Evolutionary conservation across 768 basidiomycete genomes (phyloP), one percentile per base, ranked within the genome.

Genomic region (Leccinum arenicola): DNA sequence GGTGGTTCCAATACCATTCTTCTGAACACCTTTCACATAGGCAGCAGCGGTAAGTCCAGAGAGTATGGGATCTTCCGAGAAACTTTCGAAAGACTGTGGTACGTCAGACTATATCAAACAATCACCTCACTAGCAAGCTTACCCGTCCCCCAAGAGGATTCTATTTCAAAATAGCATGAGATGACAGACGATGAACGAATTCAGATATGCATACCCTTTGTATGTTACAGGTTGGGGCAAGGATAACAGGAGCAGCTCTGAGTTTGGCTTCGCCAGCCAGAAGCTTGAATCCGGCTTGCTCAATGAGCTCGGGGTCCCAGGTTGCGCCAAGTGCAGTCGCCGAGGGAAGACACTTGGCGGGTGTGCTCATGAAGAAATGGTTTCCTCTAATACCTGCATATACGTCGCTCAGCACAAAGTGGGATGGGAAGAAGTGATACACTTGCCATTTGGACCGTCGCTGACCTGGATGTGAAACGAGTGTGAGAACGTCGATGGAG

Each of bases 201-300:
- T 47, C 52, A 64, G 29, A 70, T 74, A 53, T 19, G 6, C 52
- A 61, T 69, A 84, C 89, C 33, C 92, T 82, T 72, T 92, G 91
- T 52, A 91, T 91, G 68, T 94, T 93, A 69, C 88, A 89, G 0
- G 91, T 93, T 0, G 91, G 92, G 1, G 86, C 92, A 17, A 93
- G 81, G 31, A 91, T 76, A 3, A 90, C 72, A 12, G 87, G 85
- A 10, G 87, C 86, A 2, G 86, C 81, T 49, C 84, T 79, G 51
- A 88, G 76, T 72, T 88, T 91, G 4, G 88, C 85, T 70, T 92
- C 91, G 15, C 77, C 72, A 1, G 89, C 89, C 19, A 92, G 79
- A 17, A 92, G 77, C 66, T 84, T 83, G 45, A 77, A 68, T 3
- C 86, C 90, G 17, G 86, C 80, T 64, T 82, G 73, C 57, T 85